Conservation (phyloP, 2,329 filamentous ascomycete species). For the Ophiosphaerella korrae region DNA sequence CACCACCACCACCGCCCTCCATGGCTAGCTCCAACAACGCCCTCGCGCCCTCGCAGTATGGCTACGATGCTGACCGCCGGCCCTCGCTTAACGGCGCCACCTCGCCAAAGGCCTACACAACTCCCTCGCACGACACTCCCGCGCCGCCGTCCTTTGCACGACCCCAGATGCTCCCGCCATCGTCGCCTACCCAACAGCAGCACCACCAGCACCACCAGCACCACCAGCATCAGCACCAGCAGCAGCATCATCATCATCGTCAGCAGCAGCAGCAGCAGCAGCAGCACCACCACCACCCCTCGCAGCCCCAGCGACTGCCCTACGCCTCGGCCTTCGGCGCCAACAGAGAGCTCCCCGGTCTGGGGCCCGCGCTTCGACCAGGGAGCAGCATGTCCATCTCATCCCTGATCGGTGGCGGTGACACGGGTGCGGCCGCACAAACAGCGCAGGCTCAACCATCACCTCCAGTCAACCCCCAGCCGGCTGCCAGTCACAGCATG, state of each 20-base stretch:
- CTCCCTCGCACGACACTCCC: conserved; percentile 45
- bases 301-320: conserved; percentile 51
- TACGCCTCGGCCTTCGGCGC: conserved; percentile 49
- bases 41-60: conserved; percentile 46
- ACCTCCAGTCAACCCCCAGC: conserved; percentile 48
- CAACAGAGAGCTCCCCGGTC: conserved; percentile 61
- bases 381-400: conserved; percentile 75
- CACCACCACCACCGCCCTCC: conserved; percentile 42
- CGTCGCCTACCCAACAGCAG: conserved; percentile 53
- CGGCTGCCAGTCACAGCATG: conserved; percentile 49
- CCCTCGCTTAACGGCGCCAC: conserved; percentile 50
- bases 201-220: conserved; percentile 43
- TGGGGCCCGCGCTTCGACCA: conserved; percentile 59
- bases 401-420: conserved; percentile 67
- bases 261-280: conserved; percentile 44
- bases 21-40: conserved; percentile 40
- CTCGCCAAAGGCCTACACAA: conserved; percentile 42
- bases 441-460: conserved; percentile 55
- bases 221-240: conserved; percentile 41
- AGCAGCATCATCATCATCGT: conserved; percentile 47
- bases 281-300: conserved; percentile 46
- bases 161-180: conserved; percentile 57
- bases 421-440: conserved; percentile 48
- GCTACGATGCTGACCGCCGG: conserved; percentile 51
- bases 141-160: conserved; percentile 50